Percentiles rank a stretch among this genome's conserved stretches.
Conservation (phyloP, 176 grass and related monocot species). For the Aegilops sharonensis region DNA sequence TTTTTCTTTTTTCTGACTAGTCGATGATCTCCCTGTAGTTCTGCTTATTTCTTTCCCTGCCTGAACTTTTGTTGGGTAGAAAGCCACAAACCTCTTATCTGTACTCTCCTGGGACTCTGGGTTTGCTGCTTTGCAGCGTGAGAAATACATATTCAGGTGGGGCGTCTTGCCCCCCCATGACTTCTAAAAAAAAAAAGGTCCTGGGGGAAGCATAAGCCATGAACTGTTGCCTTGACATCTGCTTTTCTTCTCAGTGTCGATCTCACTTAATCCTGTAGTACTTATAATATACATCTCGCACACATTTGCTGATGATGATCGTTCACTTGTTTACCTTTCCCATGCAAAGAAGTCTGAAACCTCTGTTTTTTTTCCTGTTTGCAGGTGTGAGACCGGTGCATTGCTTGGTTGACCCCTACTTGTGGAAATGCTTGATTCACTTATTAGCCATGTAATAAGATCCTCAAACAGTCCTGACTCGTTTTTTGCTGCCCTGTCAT, state of each 20-base stretch:
- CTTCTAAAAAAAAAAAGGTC: no score
- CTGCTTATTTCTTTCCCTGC: no score
- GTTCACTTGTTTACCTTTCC: neutral
- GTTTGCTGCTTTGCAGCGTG: no score
- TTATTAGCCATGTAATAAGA: conserved; percentile 20
- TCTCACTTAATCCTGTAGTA: neutral
- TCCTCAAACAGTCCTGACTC: neutral
- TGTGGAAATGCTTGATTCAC: conserved; percentile 13
- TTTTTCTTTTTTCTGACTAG: no score
- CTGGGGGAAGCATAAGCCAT: neutral
- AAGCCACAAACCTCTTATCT: no score
- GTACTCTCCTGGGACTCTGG: no score
- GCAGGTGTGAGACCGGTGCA: neutral
- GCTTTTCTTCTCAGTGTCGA: neutral
- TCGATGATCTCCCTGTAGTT: no score
- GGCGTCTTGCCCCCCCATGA: no score
- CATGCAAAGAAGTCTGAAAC: neutral
- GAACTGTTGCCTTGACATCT: neutral
- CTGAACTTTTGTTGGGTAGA: no score
- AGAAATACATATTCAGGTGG: no score
- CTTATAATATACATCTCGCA: neutral
- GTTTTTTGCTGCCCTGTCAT: neutral
- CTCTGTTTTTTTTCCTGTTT: neutral
- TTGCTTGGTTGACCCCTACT: neutral
- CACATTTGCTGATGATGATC: neutral